These are phyloP conservation scores for Cyamopsis tetragonoloba DNA, from an alignment of 306 rosid species.

Conservation along the genomic window DNA sequence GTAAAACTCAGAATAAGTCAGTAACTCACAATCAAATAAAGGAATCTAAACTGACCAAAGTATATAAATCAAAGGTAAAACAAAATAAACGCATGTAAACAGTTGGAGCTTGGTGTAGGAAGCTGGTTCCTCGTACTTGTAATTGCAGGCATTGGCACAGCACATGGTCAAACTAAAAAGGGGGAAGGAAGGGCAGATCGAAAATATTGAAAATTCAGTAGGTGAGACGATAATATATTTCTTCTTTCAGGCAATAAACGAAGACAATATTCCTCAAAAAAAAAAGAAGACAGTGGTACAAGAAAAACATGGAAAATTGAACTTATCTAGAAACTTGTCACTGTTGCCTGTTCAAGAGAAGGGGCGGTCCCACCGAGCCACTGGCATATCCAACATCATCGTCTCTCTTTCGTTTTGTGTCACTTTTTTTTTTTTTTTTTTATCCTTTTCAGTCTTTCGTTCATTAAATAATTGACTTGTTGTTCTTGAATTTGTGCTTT, in stretches of 20 bases:
- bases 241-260: not conserved
- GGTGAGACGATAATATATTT: not conserved
- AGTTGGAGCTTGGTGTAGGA: not conserved
- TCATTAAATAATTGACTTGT: too few species aligned
- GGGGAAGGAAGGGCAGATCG: not conserved
- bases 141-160: not conserved
- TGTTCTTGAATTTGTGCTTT: too few species aligned
- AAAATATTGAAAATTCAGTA: not conserved
- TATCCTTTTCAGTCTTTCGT: too few species aligned
- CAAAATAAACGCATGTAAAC: not conserved
- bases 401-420: not conserved
- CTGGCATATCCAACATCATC: not conserved
- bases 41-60: not conserved
- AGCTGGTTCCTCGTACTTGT: not conserved
- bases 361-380: conserved; percentile 7
- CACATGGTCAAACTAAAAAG: conserved; percentile 10
- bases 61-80: not conserved
- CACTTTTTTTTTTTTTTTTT: conserved; percentile 9
- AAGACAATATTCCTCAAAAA: too few species aligned
- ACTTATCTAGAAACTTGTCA: conserved; percentile 11
- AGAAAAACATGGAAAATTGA: not conserved
- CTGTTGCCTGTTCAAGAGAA: not conserved
- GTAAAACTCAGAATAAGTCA: too few species aligned
- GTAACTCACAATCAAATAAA: not conserved
- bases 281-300: not conserved